Conservation (phyloP, 768 basidiomycete genomes). For the Fistulinella prunicolor region DNA sequence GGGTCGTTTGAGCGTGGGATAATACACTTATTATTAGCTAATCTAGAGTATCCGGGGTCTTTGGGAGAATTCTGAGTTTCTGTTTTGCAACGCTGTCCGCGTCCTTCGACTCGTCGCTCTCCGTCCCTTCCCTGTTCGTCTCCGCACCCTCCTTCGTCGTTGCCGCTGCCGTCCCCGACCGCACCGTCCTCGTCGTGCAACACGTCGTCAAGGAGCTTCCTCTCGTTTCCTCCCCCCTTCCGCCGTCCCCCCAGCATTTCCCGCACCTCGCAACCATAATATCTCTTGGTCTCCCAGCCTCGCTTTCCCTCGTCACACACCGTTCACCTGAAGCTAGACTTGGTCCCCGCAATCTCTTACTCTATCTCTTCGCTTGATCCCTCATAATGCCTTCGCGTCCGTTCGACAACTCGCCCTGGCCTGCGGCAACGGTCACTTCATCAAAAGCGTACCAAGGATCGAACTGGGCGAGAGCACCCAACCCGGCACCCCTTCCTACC, state of each 20-base stretch:
- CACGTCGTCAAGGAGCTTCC: constrained; percentile 17
- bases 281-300: constrained; percentile 21
- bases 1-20: too few species aligned
- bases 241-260: constrained; percentile 10
- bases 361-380: constrained; percentile 24
- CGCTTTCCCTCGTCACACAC: constrained; percentile 22
- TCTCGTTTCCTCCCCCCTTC: constrained; percentile 29
- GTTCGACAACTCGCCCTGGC: constrained; percentile 42
- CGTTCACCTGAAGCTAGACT: constrained; percentile 25
- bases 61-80: constrained; percentile 35
- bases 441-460: constrained; percentile 31
- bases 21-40: constrained; percentile 28
- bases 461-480: constrained; percentile 32
- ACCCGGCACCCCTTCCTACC: constrained; percentile 23
- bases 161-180: constrained; percentile 15
- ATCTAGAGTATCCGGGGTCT: constrained; percentile 26
- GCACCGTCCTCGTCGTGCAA: constrained; percentile 25
- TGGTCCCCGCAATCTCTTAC: constrained; percentile 10
- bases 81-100: constrained; percentile 34
- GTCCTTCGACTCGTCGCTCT: constrained; percentile 32
- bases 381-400: constrained; percentile 37
- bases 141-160: constrained; percentile 24
- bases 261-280: constrained; percentile 24
- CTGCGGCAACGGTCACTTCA: constrained; percentile 38
- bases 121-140: constrained; percentile 29